Conservation (phyloP, 2,329 filamentous ascomycete species). For the Herpotrichia juniperi region DNA sequence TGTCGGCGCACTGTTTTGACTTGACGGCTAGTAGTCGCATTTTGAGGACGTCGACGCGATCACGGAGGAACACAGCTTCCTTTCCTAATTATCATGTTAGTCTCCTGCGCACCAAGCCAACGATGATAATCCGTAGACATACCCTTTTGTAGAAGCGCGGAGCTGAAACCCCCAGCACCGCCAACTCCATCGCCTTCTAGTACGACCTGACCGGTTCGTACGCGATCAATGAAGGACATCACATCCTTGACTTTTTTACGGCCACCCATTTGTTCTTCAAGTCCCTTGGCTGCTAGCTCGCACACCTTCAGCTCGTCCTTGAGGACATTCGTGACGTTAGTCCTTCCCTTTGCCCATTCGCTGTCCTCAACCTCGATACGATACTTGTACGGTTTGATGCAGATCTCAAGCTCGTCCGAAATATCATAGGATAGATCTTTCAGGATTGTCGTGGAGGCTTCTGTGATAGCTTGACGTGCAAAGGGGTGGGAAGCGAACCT, state of each 20-base stretch:
- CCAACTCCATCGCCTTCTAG: conserved; percentile 83
- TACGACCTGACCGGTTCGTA: conserved; percentile 81
- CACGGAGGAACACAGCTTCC: conserved; percentile 91
- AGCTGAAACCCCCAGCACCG: conserved; percentile 92
- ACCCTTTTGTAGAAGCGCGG: conserved; percentile 84
- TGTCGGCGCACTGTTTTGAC: conserved; percentile 82
- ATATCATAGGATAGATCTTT: conserved; percentile 97
- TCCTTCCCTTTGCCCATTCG: conserved; percentile 85
- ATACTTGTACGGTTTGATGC: conserved; percentile 98
- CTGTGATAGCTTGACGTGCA: conserved; percentile 88
- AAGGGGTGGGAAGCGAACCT: conserved; percentile 91
- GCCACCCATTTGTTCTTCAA: conserved; percentile 81
- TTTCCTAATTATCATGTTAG: conserved; percentile 64
- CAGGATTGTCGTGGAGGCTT: conserved; percentile 86
- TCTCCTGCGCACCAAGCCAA: background rate
- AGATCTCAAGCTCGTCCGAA: conserved; percentile 97
- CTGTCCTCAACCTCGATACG: conserved; percentile 92
- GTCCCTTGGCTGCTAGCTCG: conserved; percentile 74
- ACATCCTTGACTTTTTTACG: conserved; percentile 88
- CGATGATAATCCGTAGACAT: conserved; percentile 32
- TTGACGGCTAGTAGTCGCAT: conserved; percentile 88
- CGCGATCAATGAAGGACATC: conserved; percentile 87
- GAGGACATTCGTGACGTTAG: conserved; percentile 80
- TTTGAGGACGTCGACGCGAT: conserved; percentile 86
- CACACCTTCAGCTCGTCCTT: conserved; percentile 87